Conservation (phyloP, 1,284 basidiomycete genomes). For the Ceratobasidium sp. region DNA sequence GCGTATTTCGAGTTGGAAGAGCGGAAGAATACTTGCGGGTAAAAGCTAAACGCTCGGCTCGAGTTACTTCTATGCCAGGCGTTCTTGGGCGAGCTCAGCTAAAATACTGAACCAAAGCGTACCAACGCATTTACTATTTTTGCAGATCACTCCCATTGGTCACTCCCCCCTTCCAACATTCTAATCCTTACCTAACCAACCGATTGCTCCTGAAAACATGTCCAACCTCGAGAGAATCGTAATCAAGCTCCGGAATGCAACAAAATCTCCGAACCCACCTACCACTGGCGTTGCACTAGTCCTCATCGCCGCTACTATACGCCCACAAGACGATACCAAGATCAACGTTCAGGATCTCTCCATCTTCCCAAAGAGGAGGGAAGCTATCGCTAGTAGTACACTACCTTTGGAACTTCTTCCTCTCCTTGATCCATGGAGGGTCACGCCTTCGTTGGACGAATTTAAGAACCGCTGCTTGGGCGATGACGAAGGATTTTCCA, state of each 20-base stretch:
- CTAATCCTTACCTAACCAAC: slow-evolving; percentile 74
- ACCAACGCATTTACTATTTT: slow-evolving; percentile 47
- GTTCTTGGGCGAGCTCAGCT: slow-evolving; percentile 74
- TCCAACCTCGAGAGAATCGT: slow-evolving; percentile 53
- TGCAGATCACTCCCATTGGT: slow-evolving; percentile 80
- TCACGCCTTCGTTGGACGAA: slow-evolving; percentile 75
- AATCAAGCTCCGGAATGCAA: not conserved
- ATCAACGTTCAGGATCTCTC: not conserved
- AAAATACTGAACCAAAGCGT: not conserved
- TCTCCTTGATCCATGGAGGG: slow-evolving; percentile 85
- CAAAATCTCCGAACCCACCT: not conserved
- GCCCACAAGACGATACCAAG: not conserved
- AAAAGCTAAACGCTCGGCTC: slow-evolving; percentile 75
- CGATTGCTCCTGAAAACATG: slow-evolving; percentile 80
- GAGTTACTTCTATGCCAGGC: slow-evolving; percentile 79
- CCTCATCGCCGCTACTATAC: not conserved
- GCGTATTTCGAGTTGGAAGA: slow-evolving; percentile 67
- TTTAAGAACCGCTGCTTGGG: slow-evolving; percentile 67
- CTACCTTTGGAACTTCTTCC: slow-evolving; percentile 79
- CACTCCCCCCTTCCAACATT: slow-evolving; percentile 72
- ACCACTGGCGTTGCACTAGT: not conserved
- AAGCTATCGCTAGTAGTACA: slow-evolving; percentile 64
- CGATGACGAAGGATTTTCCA: slow-evolving; percentile 25
- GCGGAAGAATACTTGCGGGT: slow-evolving; percentile 78
- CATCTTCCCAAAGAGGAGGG: slow-evolving; percentile 58